These are phyloP conservation scores for Penicillium sp. DNA, from an alignment of 2,329 filamentous ascomycete genomes.

Conservation along the genomic window DNA sequence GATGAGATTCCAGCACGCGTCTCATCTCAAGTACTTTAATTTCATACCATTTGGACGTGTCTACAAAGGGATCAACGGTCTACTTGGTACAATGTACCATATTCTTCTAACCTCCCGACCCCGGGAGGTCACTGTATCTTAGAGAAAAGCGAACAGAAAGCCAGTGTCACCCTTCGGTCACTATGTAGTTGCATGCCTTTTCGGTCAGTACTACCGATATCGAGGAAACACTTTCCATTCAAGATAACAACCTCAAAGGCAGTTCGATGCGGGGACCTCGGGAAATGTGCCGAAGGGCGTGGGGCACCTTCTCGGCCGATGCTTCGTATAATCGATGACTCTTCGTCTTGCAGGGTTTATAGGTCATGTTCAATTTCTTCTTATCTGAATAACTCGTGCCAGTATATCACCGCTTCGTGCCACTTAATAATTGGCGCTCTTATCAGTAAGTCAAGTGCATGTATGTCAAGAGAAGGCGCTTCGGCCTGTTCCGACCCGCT, in stretches of 20 bases:
- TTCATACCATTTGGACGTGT: background rate
- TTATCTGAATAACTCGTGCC: background rate
- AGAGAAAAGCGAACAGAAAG: too few relatives aligned
- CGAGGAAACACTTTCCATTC: background rate
- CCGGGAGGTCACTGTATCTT: too few relatives aligned
- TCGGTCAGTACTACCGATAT: background rate
- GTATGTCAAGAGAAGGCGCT: conserved; percentile 8
- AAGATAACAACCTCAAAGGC: background rate
- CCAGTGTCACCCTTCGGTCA: too few relatives aligned
- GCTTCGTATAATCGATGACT: conserved; percentile 9
- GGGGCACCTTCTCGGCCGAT: conserved; percentile 17
- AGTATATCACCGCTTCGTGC: too few relatives aligned
- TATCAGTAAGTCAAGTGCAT: conserved; percentile 15
- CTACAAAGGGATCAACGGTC: too few relatives aligned
- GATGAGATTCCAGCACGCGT: background rate
- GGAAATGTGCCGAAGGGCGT: conserved; percentile 4
- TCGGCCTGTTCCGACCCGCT: conserved; percentile 3
- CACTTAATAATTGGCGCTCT: background rate
- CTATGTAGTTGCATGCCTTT: background rate
- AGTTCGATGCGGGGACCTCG: conserved; percentile 16
- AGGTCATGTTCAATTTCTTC: too few relatives aligned
- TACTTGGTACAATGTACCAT: too few relatives aligned
- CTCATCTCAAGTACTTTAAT: background rate
- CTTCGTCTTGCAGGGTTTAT: background rate
- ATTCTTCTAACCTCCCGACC: too few relatives aligned